Evolutionary conservation across 371 early-diverging fungal genomes (phyloP).

Genomic region (Saksenaea vasiformis): DNA sequence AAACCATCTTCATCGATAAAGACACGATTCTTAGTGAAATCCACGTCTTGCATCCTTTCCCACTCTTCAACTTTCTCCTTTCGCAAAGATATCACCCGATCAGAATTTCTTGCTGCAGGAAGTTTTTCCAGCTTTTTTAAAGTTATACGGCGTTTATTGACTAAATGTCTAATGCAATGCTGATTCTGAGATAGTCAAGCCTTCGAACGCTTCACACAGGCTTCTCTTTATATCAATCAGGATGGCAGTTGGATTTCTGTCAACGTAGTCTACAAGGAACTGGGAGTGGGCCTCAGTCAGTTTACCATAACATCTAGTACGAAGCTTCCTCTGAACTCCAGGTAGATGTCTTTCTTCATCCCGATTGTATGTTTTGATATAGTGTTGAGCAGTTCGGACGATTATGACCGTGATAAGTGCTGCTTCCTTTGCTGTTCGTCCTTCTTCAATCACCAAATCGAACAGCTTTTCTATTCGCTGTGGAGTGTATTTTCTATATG

Average conservation of each 20-base stretch:
- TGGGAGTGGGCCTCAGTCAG: conserved; percentile 6
- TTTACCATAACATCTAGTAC: conserved; percentile 9
- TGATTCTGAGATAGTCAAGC: conserved; percentile 5
- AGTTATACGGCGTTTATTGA: conserved; percentile 7
- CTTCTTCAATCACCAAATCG: too few relatives aligned
- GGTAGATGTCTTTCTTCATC: conserved; percentile 16
- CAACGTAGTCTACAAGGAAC: conserved; percentile 9
- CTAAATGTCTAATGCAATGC: conserved; percentile 16
- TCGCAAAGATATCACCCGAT: conserved; percentile 8
- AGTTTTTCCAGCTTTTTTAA: conserved; percentile 18
- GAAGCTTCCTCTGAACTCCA: conserved; percentile 8
- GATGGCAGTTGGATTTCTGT: background rate
- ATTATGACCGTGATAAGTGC: too few relatives aligned
- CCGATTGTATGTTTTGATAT: conserved; percentile 8
- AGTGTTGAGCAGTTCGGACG: too few relatives aligned
- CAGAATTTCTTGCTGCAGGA: conserved; percentile 17
- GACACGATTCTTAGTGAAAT: conserved; percentile 16
- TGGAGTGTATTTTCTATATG: too few relatives aligned
- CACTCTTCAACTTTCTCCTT: conserved; percentile 16
- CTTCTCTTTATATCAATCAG: conserved; percentile 7
- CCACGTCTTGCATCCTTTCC: conserved; percentile 9
- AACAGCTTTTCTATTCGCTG: too few relatives aligned
- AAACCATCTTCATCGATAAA: conserved; percentile 17
- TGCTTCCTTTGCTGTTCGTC: too few relatives aligned
- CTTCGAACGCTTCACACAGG: conserved; percentile 6